Evolutionary conservation across 768 basidiomycete species (phyloP), one percentile per base, ranked within the genome.

Genomic region (Dacryopinax primogenitus): DNA sequence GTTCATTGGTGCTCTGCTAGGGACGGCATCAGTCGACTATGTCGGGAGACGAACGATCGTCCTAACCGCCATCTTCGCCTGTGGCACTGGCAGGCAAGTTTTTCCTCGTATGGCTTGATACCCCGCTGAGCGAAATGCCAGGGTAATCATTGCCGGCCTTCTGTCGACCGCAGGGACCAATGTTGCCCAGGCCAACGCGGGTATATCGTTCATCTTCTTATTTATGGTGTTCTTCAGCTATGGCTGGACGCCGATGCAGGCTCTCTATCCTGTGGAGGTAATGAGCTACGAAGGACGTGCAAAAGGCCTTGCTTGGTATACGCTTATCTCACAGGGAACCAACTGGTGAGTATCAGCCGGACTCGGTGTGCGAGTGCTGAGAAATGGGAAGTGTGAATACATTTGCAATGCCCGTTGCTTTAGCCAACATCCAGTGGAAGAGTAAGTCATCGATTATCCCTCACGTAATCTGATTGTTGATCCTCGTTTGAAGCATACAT

Each of bases 171-270:
- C 77, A 11, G 72, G 67, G 0, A 62, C 44, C n/a, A 72, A 71
- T 65, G 67, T 69, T 0, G 72, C 71, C 3, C 74, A 79, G 28
- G 74, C 80, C 15, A 82, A 78, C 67, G 81, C 82, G 1, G 83
- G 82, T 1, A 82, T 84, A 61, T 75, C 78, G 0, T 82, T 83
- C 68, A 79, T 74, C 67, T 73, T 69, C 68, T 62, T 68, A 32
- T 72, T 64, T 36, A 67, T 66, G 58, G 30, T 58, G 15, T 58
- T 58, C 51, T 84, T 78, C 70, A 81, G 80, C 6, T 80, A 81
- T 68, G 82, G 82, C 45, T 82, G 79, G 79, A 84, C 83, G 1
- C 79, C 82, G 0, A 81, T 84, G 51, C 82, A 84, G 77, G 81
- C 79, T 1, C 72, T 83, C 15, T 83, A 83, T 68, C 80, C 81